Percentiles rank a stretch among this genome's conserved stretches.
Conservation (phyloP, 2,329 filamentous ascomycete species). For the Cladophialophora yegresii region DNA sequence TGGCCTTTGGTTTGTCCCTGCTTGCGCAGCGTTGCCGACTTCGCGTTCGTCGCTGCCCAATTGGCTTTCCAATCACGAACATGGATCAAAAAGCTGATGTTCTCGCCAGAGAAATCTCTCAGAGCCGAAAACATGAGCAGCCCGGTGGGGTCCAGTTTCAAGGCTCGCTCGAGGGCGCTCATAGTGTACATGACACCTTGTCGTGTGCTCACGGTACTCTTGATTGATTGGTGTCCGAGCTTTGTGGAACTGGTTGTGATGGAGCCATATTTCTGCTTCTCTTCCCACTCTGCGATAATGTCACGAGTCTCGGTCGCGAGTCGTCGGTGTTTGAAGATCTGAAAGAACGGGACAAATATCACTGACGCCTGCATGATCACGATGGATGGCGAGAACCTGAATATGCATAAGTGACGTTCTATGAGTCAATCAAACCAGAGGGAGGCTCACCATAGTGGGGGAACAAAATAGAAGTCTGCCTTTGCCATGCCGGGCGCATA, state of each 20-base stretch:
- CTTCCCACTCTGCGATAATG: constrained; percentile 45
- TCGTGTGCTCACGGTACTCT: constrained; percentile 41
- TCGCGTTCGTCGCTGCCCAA: constrained; percentile 36
- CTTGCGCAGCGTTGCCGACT: constrained; percentile 28
- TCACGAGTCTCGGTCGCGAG: constrained; percentile 43
- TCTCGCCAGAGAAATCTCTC: constrained; percentile 70
- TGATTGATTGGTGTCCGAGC: constrained; percentile 42
- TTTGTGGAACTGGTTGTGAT: constrained; percentile 39
- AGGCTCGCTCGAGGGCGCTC: constrained; percentile 62
- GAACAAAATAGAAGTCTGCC: constrained; percentile 58
- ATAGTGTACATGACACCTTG: constrained; percentile 58
- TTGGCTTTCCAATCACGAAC: constrained; percentile 59
- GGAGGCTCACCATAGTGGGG: constrained; percentile 60
- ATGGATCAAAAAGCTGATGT: constrained; percentile 65
- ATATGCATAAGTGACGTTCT: constrained; percentile 14
- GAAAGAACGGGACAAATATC: constrained; percentile 64
- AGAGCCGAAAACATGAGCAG: constrained; percentile 66
- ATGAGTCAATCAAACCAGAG: not conserved
- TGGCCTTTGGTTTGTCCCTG: constrained; percentile 34
- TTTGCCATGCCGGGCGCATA: constrained; percentile 51
- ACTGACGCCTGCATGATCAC: constrained; percentile 65
- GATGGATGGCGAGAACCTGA: constrained; percentile 59
- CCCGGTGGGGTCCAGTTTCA: constrained; percentile 59
- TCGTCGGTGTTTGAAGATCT: constrained; percentile 49
- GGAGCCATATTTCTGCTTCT: constrained; percentile 41